These are phyloP conservation scores for Saccharomycopsis sp. DNA, from an alignment of 805 yeast species.

Conservation along the genomic window DNA sequence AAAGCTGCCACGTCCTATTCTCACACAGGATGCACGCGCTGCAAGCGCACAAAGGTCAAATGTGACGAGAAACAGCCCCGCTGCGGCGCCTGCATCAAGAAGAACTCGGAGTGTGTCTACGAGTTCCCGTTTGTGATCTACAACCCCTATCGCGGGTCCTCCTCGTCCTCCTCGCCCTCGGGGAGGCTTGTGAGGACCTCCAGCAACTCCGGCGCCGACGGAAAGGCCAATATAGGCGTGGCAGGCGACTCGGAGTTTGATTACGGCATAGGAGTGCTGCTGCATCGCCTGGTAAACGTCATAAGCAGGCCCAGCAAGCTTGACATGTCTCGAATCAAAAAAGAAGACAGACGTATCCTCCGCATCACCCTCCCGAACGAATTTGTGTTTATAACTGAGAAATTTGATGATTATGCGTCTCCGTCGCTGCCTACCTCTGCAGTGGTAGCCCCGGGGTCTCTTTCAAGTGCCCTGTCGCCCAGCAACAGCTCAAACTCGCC, in stretches of 20 bases:
- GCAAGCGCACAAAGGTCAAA: not conserved
- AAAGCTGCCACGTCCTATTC: not conserved
- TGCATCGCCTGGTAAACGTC: not conserved
- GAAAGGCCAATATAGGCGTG: not conserved
- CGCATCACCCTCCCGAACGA: constrained; percentile 16
- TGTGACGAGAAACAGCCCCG: not conserved
- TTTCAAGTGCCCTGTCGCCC: not conserved
- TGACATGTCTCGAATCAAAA: constrained; percentile 2
- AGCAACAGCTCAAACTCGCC: not conserved
- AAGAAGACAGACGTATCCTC: constrained; percentile 11
- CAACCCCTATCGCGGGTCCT: not conserved
- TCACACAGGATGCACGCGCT: not conserved
- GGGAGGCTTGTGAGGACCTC: too few species aligned
- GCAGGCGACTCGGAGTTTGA: too few species aligned
- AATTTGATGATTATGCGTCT: constrained; percentile 10
- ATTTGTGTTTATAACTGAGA: constrained; percentile 14
- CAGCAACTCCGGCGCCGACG: not conserved
- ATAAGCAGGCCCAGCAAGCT: not conserved
- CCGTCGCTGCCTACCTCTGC: not conserved
- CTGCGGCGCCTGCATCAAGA: not conserved
- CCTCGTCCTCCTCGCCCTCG: too few species aligned
- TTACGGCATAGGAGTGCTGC: not conserved
- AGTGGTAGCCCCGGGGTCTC: not conserved
- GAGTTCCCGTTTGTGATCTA: constrained; percentile 1
- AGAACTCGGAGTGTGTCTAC: not conserved